phyloP scores from a whole-genome alignment of 441 rosid genomes.

The Erysimum cheiri region DNA sequence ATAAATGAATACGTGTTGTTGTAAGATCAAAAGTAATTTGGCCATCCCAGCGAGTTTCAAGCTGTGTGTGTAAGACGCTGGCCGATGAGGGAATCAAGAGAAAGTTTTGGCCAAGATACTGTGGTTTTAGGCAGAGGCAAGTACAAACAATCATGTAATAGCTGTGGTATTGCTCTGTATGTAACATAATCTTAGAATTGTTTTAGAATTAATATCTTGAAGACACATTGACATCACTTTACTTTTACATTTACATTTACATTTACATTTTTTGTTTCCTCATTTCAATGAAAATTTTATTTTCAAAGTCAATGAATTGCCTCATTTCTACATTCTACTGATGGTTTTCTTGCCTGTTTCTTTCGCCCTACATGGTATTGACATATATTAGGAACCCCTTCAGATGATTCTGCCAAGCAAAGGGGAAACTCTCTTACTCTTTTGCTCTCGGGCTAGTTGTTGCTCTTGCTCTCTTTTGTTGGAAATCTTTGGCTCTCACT shows the following conservation, averaged over 20 bases:
- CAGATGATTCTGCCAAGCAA: background rate
- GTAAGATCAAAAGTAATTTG: slow-evolving; percentile 45
- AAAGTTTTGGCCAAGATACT: slow-evolving; percentile 49
- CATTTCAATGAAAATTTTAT: slow-evolving; percentile 18
- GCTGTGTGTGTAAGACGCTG: slow-evolving; percentile 29
- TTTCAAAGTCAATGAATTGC: slow-evolving; percentile 18
- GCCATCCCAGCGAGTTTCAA: slow-evolving; percentile 39
- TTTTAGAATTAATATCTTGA: slow-evolving; percentile 73
- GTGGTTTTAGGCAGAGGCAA: slow-evolving; percentile 62
- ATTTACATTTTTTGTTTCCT: slow-evolving; percentile 35
- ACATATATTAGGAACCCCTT: background rate
- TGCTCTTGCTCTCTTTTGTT: background rate
- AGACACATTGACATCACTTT: slow-evolving; percentile 62
- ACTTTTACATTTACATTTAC: slow-evolving; percentile 36
- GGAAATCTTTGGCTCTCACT: slow-evolving; percentile 9
- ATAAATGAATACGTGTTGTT: slow-evolving; percentile 27
- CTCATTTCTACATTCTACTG: slow-evolving; percentile 14
- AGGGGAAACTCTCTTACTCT: slow-evolving; percentile 4
- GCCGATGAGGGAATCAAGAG: slow-evolving; percentile 34
- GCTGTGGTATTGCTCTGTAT: slow-evolving; percentile 74
- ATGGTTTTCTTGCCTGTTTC: slow-evolving; percentile 9
- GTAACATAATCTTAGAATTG: slow-evolving; percentile 73
- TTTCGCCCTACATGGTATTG: background rate
- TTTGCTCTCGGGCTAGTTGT: background rate
- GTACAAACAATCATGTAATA: slow-evolving; percentile 64